A percentile compares a stretch with the other conserved stretches of the same genome.
Evolutionary conservation across 116 monocot genomes (phyloP).

Genomic region (Dioscorea cayenensis): DNA sequence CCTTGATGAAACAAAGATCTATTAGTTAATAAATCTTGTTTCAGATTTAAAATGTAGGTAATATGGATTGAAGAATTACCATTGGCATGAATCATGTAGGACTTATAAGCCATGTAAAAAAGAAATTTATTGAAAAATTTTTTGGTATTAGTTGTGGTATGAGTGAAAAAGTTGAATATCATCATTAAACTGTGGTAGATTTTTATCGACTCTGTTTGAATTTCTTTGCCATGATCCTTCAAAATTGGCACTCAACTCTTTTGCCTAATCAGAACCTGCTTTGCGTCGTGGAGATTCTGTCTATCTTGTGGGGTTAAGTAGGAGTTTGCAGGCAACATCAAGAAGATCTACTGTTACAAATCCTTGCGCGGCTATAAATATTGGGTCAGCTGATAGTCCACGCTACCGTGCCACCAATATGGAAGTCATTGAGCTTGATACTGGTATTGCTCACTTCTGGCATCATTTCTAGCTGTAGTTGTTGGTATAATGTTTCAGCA

Average conservation of each 20-base stretch:
- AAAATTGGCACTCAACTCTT: not conserved
- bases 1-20: too few species aligned
- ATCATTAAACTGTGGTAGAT: not conserved
- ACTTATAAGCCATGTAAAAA: too few species aligned
- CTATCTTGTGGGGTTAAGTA: constrained; percentile 84
- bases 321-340: constrained; percentile 88
- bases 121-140: too few species aligned
- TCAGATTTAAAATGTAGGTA: too few species aligned
- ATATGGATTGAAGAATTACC: too few species aligned
- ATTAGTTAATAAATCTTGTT: too few species aligned
- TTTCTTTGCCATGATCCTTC: not conserved
- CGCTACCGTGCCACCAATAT: constrained; percentile 90
- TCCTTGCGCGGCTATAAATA: constrained; percentile 90
- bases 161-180: too few species aligned
- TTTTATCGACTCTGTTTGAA: not conserved
- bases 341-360: constrained; percentile 92
- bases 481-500: not conserved
- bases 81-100: too few species aligned
- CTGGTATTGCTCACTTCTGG: constrained; percentile 36
- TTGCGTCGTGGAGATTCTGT: constrained; percentile 87
- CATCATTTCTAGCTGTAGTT: not conserved
- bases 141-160: too few species aligned
- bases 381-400: constrained; percentile 82
- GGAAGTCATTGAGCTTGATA: constrained; percentile 97
- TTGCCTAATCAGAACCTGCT: constrained; percentile 44